Conservation (phyloP, 805 yeast genomes). For the Zygosaccharomyces bisporus region DNA sequence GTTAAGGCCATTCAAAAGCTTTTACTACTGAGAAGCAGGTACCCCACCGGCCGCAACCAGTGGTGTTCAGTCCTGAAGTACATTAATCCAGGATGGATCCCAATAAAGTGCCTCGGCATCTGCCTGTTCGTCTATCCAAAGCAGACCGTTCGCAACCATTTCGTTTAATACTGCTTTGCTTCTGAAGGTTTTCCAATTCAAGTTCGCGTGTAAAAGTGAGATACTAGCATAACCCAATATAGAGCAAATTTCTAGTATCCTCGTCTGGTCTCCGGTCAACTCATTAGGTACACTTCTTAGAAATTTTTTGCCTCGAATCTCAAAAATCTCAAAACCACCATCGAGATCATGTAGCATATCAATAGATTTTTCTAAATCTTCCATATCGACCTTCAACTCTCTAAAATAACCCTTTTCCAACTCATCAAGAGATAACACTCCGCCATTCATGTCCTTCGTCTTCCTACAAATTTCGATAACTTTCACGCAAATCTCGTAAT, state of each 20-base stretch:
- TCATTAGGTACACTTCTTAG: conserved; percentile 62
- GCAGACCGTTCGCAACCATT: conserved; percentile 73
- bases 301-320: conserved; percentile 50
- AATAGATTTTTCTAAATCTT: conserved; percentile 58
- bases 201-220: conserved; percentile 64
- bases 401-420: conserved; percentile 36
- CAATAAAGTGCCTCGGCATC: conserved; percentile 50
- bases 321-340: conserved; percentile 62
- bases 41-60: neutral
- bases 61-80: neutral
- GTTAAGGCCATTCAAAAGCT: no score
- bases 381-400: conserved; percentile 36
- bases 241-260: conserved; percentile 70
- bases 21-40: no score
- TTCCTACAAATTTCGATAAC: conserved; percentile 71
- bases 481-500: conserved; percentile 65
- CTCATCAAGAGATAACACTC: conserved; percentile 63
- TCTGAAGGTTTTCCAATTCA: conserved; percentile 66
- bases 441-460: conserved; percentile 75
- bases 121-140: conserved; percentile 74
- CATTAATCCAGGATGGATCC: conserved; percentile 69
- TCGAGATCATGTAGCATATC: conserved; percentile 55
- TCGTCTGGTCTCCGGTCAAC: conserved; percentile 62
- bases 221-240: conserved; percentile 71
- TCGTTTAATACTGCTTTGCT: conserved; percentile 64